Base-by-base conservation (phyloP, 129 eudicot genomes). In the Pulicaria dysenterica region DNA sequence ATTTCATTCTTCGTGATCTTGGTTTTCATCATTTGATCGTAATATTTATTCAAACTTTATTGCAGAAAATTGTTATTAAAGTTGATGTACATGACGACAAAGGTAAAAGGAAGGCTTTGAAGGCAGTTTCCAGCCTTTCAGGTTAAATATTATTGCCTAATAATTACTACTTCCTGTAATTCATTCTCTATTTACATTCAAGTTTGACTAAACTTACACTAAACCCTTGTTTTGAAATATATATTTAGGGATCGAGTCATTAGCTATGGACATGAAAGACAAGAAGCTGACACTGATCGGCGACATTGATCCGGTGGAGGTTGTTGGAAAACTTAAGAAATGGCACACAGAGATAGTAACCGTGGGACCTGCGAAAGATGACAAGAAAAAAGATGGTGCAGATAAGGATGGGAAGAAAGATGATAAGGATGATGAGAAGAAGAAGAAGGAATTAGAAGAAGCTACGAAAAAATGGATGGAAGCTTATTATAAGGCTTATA, bases 301-400 rank as follows among this genome's bases (percentile, higher is more conserved):
- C 3, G 85, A 81, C 56, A 44, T 81, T 46, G 82, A 81, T 65
- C 85, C 82, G 6, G 74, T 71, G 6, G 58, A 1, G 4, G 36
- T 81, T 2, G 64, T 56, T 3, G 10, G 38, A 31, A 81, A 81
- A 66, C 59, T 81, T 15, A 81, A 71, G 6, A 24, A 47, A 40
- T 76, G 81, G 75, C 47, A 71, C 19, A 3, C 82, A 0, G 38
- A 41, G 5, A 71, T 76, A 16, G 4, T 76, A 9, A 70, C 79
- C 0, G 81, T 81, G 6, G 85, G 82, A 17, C 85, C 85, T 3
- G 81, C 81, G 3, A 76, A 75, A 55, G 85, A 81, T 16, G 68
- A 74, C 13, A 75, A 66, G 40, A 63, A 38, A 2, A 51, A 16
- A 47, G 58, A 47, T 4, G 62, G 75, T 0, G 58, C 53, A 12